Evolutionary conservation across 495 filamentous ascomycete species (phyloP).

Genomic region (Daldinia decipiens): DNA sequence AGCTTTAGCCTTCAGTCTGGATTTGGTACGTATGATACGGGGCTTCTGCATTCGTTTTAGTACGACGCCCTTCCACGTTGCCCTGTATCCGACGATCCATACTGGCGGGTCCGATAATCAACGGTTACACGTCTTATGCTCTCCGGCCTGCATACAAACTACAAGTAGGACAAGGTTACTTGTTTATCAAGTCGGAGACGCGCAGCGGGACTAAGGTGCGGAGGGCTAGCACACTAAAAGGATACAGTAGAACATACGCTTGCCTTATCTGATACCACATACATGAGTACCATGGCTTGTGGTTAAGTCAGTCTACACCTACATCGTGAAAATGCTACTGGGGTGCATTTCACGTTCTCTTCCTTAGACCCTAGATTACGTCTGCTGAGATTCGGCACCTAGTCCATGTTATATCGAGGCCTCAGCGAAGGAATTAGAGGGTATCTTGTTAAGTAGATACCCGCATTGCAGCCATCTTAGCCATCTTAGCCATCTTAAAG

Average conservation of each 20-base stretch:
- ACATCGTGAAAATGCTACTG: not conserved
- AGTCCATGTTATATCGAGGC: constrained; percentile 7
- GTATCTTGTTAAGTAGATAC: not conserved
- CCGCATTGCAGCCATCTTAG: not conserved
- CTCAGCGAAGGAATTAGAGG: not conserved
- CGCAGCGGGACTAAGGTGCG: constrained; percentile 21
- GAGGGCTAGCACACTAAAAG: constrained; percentile 31
- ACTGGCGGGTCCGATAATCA: constrained; percentile 23
- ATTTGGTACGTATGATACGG: constrained; percentile 15
- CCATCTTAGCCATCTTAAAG: not conserved
- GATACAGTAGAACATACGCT: constrained; percentile 8
- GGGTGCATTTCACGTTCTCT: not conserved
- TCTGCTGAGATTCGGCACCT: constrained; percentile 22
- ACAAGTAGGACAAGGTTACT: constrained; percentile 18
- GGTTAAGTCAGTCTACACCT: constrained; percentile 3
- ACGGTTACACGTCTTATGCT: constrained; percentile 14
- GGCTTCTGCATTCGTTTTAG: constrained; percentile 26
- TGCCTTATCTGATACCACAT: constrained; percentile 19
- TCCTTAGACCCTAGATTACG: constrained; percentile 18
- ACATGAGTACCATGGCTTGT: constrained; percentile 20
- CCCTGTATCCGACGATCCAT: constrained; percentile 30
- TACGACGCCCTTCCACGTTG: constrained; percentile 31
- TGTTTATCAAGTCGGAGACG: constrained; percentile 23
- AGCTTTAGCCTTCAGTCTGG: constrained; percentile 9
- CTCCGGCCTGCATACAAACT: constrained; percentile 22